phyloP scores from a whole-genome alignment of 2,329 filamentous ascomycete genomes.

The Penicillium frequentans region DNA sequence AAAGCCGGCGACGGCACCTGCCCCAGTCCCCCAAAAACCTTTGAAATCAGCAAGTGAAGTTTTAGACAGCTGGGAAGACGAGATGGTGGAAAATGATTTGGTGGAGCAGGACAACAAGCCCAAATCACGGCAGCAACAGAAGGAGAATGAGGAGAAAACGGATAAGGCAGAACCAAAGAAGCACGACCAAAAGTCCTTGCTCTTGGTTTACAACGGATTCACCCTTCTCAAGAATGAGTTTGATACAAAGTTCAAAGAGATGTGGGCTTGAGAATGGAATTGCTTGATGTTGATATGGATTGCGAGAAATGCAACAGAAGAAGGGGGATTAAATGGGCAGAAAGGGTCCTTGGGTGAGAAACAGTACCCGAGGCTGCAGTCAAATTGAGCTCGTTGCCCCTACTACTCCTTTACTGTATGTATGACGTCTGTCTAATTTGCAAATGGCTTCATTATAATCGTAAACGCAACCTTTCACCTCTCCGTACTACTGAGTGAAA shows the following conservation, averaged over 20 bases:
- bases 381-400: neutral
- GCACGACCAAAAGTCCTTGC: neutral
- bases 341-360: neutral
- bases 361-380: neutral
- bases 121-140: neutral
- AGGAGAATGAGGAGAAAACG: neutral
- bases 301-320: neutral
- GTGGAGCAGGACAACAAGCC: neutral
- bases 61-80: conserved; percentile 28
- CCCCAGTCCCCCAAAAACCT: neutral
- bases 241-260: conserved; percentile 34
- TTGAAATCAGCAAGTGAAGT: neutral
- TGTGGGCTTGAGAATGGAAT: conserved; percentile 26
- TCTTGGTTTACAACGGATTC: conserved; percentile 30
- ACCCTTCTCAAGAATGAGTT: conserved; percentile 32
- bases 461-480: neutral
- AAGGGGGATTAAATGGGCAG: neutral
- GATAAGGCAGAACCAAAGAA: neutral
- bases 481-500: neutral
- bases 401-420: neutral
- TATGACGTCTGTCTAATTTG: neutral
- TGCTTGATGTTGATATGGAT: neutral
- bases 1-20: neutral
- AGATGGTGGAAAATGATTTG: neutral
- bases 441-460: neutral